Base-by-base conservation (phyloP, 345 rosid genomes). In the Populus ilicifolia region DNA sequence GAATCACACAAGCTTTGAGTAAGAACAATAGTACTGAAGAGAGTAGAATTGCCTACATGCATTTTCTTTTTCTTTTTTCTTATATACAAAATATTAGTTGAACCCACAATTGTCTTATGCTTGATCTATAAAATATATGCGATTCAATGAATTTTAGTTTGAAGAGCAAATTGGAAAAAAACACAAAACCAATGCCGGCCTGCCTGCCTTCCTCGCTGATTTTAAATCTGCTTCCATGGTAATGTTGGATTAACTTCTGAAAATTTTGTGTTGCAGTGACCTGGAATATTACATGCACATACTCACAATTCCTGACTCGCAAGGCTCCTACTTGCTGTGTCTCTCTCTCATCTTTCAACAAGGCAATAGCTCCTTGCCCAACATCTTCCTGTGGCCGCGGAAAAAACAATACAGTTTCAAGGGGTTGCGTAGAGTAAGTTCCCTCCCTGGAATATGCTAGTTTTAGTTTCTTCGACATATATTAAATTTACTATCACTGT, bases 261-360 rank as follows among this genome's bases (percentile, higher is more conserved):
- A 43, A 48, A 17, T 63, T 56, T 18, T 63, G 81, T 71, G 17
- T 61, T 84, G 76, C 80, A 95, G 99, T 95, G 97, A 93, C 99
- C 43, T 93, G 99, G 99, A 93, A 95, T 70, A 89, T 89, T 65
- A 88, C 97, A 1, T 95, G 99, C 80, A 90, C 90, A 30, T 93
- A 92, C 75, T 95, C 99, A 2, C 99, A 95, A 78, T 89, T 91
- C 78, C 87, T 92, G 64, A 91, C 96, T 64, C 89, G 81, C 72
- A 90, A 84, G 79, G 82, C 90, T 46, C 99, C 97, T 5, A 86
- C 90, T 73, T 95, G 98, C 80, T 95, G 99, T 48, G 98, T 93
- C 68, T 95, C 99, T 2, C 92, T 95, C 72, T 90, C 99, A 64
- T 87, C 98, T 25, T 95, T 95, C 89, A 92, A 93, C 18, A 69